phyloP scores from a whole-genome alignment of 441 rosid genomes.

The Gossypium trilobum region DNA sequence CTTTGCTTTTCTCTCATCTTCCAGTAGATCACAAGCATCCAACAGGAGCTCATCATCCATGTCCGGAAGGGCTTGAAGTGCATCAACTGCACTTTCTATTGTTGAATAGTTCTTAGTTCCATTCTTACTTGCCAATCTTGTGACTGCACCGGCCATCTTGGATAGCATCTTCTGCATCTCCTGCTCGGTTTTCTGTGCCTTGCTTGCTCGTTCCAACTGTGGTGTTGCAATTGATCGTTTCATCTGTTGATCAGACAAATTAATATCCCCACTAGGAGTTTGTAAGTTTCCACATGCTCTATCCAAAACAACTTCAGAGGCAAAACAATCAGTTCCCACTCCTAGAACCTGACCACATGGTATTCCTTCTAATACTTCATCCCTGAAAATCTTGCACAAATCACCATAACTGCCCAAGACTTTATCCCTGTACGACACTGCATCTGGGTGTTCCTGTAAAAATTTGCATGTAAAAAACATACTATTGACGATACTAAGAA shows the following conservation, averaged over 20 bases:
- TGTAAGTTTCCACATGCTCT: slow-evolving; percentile 21
- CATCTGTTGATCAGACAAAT: slow-evolving; percentile 28
- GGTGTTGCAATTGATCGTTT: slow-evolving; percentile 28
- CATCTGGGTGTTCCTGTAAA: slow-evolving; percentile 63
- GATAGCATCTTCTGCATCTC: slow-evolving; percentile 28
- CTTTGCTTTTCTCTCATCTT: slow-evolving; percentile 76
- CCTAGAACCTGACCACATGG: slow-evolving; percentile 22
- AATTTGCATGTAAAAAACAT: neutral
- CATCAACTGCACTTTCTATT: slow-evolving; percentile 42
- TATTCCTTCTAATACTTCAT: slow-evolving; percentile 24
- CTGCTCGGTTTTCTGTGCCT: slow-evolving; percentile 36
- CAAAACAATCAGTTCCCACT: slow-evolving; percentile 24
- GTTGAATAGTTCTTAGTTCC: slow-evolving; percentile 24
- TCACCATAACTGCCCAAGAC: slow-evolving; percentile 32
- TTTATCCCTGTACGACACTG: slow-evolving; percentile 40
- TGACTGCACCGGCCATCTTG: slow-evolving; percentile 20
- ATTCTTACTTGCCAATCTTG: slow-evolving; percentile 15
- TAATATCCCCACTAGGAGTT: slow-evolving; percentile 18
- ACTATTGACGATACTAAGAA: neutral
- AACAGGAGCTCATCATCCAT: slow-evolving; percentile 68
- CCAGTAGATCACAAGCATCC: slow-evolving; percentile 80
- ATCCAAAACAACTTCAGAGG: slow-evolving; percentile 27
- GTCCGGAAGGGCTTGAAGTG: slow-evolving; percentile 60
- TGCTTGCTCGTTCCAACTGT: slow-evolving; percentile 21
- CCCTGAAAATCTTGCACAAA: slow-evolving; percentile 45